These are phyloP conservation scores for Cryphonectria carpinicola DNA, from an alignment of 2,329 filamentous ascomycete species.

Conservation along the genomic window DNA sequence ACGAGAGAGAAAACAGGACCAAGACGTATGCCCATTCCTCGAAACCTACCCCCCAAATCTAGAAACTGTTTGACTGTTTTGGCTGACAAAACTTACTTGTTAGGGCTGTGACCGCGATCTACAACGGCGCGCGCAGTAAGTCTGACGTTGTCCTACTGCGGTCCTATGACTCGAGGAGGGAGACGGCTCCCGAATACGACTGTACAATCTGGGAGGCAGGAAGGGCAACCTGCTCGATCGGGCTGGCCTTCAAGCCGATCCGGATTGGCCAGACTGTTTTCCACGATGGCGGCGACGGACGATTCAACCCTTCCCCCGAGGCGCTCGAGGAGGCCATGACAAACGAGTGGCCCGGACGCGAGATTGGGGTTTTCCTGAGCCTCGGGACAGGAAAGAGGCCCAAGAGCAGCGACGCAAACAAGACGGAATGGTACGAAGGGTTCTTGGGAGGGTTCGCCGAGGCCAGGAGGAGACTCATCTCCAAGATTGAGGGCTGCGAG, in stretches of 20 bases:
- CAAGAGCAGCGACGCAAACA: constrained; percentile 66
- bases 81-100: constrained; percentile 27
- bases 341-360: constrained; percentile 94
- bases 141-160: constrained; percentile 75
- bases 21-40: constrained; percentile 72
- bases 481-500: constrained; percentile 96
- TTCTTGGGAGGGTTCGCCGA: constrained; percentile 94
- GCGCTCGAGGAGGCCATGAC: constrained; percentile 87
- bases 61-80: not conserved
- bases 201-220: constrained; percentile 98
- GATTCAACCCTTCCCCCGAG: constrained; percentile 86
- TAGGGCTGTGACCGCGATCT: constrained; percentile 90
- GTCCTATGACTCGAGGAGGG: constrained; percentile 93
- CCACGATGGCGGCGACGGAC: constrained; percentile 88
- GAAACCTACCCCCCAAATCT: not conserved
- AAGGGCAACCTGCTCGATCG: constrained; percentile 88
- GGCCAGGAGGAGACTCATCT: constrained; percentile 78
- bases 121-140: constrained; percentile 76
- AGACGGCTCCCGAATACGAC: constrained; percentile 87
- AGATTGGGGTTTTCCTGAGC: constrained; percentile 89
- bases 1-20: constrained; percentile 80
- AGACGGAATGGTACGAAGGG: constrained; percentile 88
- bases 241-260: constrained; percentile 93
- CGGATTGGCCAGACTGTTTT: constrained; percentile 92
- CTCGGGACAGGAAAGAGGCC: constrained; percentile 90